Conservation (phyloP, 768 basidiomycete genomes). For the Cubamyces sp. region DNA sequence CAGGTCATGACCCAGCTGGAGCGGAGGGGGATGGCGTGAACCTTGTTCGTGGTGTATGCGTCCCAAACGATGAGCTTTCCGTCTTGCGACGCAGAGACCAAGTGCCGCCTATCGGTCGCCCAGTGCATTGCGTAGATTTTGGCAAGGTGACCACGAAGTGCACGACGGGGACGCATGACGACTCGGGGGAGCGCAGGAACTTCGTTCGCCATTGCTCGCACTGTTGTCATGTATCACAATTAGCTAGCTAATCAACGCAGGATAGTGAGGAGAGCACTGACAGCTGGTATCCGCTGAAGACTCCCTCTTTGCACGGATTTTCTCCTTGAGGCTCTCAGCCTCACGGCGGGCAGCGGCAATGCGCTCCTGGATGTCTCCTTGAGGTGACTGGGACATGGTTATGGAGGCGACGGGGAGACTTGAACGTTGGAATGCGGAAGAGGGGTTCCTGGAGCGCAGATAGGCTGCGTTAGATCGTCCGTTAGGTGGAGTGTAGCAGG, state of each 20-base stretch:
- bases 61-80: conserved; percentile 99
- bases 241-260: background rate
- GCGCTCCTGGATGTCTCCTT: conserved; percentile 85
- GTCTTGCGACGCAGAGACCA: conserved; percentile 99
- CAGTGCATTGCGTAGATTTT: conserved; percentile 99
- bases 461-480: background rate
- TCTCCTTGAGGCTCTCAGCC: conserved; percentile 97
- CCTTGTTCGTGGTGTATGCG: conserved; percentile 99
- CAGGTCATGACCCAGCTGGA: conserved; percentile 99
- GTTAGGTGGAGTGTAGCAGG: background rate
- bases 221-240: conserved; percentile 44
- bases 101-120: conserved; percentile 95
- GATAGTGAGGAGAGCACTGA: conserved; percentile 49
- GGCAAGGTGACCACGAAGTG: conserved; percentile 95
- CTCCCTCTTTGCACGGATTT: conserved; percentile 95
- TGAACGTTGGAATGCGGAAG: background rate
- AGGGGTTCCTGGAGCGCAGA: background rate
- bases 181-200: conserved; percentile 95
- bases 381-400: conserved; percentile 71
- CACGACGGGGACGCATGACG: conserved; percentile 94
- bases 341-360: conserved; percentile 97
- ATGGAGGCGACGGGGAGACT: conserved; percentile 4
- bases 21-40: conserved; percentile 96
- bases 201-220: conserved; percentile 98
- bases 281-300: conserved; percentile 97